Base-by-base conservation (phyloP, 2,329 filamentous ascomycete genomes). In the Calonectria pteridis region DNA sequence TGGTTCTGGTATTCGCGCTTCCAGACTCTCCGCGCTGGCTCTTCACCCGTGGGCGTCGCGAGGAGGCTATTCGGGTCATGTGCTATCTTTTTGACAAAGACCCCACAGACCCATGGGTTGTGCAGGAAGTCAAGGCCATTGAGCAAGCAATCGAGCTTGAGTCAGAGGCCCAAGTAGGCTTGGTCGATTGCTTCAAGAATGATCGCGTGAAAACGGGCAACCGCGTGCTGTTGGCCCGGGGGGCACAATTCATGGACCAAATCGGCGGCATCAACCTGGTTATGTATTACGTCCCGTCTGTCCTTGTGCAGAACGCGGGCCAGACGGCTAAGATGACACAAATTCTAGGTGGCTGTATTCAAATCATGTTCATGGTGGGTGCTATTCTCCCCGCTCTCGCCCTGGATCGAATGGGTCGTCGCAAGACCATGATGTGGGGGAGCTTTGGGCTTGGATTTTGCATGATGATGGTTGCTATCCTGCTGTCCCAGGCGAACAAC, bases 241-340 rank as follows among this genome's bases (percentile, higher is more conserved):
- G 66, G 3, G 73, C 78, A 0, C 75, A 79, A 23, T 79, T 77
- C 0, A 79, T 79, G 70, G 79, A 90, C 64, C 88, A 90, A 72
- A 82, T 87, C 63, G 83, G 84, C 6, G 87, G 88, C 0, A 87
- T 89, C 71, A 89, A 89, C 79, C 59, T 87, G 0, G 83, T 87
- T 0, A 85, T 88, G 50, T 83, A 86, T 59, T 83, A 81, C 5
- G 81, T 84, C 2, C 77, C 81, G 0, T 79, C 49, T 28, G 77
- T 78, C 0, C 77, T 86, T 2, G 79, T 82, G 0, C 69, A 79
- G 43, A 84, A 84, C 26, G 83, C 86, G 2, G 82, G 82, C 2
- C 78, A 83, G 70, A 76, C 75, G n/a, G 58, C 69, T 2, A 76
- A 78, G 7, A 76, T 83, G 33, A 79, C 83, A 0, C 81, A 83